Base-by-base conservation (phyloP, 2,329 filamentous ascomycete species). In the Alternaria metachromatica region DNA sequence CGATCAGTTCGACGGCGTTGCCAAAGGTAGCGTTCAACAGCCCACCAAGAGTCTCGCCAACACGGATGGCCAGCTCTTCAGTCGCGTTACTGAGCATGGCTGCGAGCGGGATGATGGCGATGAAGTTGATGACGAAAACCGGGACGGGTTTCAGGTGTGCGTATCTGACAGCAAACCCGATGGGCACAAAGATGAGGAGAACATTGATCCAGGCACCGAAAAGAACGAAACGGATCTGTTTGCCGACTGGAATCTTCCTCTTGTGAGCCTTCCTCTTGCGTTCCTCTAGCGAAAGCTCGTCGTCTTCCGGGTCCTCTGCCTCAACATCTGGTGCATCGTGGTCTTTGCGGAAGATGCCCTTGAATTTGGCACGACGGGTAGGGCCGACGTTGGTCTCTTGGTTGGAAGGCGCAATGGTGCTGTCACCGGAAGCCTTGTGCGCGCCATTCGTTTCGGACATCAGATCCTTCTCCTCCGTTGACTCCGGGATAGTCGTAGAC, bases 11-110 rank as follows among this genome's bases (percentile, higher is more conserved):
- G 64, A 96, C 93, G 5, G 93, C 93, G 75, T 97, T 96, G 58
- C 94, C 95, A 78, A 97, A 97, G 3, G 91, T 92, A 7, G 94
- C 94, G 75, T 97, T 97, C 60, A 97, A 85, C 37, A 98, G 83
- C 60, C 94, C 95, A 65, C 95, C 95, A 3, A 97, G 82, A 0
- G 92, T 94, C 79, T 97, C 94, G 54, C 94, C 94, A 60, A 82
- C 81, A 61, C 90, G 87, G 58, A 94, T 81, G 4, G 94, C 92
- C 68, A 97, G 90, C 79, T 97, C 94, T 79, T 98, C 95, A 0
- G 95, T 97, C 0, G 93, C 92, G 74, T 92, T 97, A 72, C 92
- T 91, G 23, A 98, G 85, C 84, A 97, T 90, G 13, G 91, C 92
- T 3, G 95, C 95, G 44, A 97, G 85, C 0, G 94, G 94, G 63